Conservation (phyloP, 805 yeast species). For the Torulaspora microellipsoides region DNA sequence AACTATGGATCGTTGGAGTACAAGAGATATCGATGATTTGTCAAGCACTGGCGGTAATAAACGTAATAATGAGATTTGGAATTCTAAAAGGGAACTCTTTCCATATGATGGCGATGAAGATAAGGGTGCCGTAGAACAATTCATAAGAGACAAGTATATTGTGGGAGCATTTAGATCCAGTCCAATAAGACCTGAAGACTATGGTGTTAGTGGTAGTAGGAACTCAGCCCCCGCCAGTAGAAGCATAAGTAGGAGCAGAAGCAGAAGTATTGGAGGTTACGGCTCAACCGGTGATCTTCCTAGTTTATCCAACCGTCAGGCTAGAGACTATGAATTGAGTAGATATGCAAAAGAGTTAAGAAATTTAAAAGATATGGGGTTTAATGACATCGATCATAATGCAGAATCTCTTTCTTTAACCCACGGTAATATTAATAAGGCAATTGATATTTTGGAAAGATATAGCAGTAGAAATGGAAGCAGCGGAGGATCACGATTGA, state of each 20-base stretch:
- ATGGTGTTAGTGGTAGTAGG: constrained; percentile 10
- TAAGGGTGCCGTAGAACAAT: constrained; percentile 48
- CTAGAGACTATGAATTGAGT: constrained; percentile 49
- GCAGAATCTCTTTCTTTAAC: constrained; percentile 60
- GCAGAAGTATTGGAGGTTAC: constrained; percentile 5
- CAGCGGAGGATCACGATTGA: constrained; percentile 36
- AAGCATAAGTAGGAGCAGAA: constrained; percentile 12
- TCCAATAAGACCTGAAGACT: constrained; percentile 31
- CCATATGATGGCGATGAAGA: constrained; percentile 76
- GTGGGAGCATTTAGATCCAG: constrained; percentile 48
- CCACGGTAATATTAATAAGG: constrained; percentile 55
- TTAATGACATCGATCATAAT: constrained; percentile 48
- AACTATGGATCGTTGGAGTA: constrained; percentile 66
- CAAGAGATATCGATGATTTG: constrained; percentile 46
- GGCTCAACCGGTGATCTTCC: constrained; percentile 33
- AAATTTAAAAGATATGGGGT: constrained; percentile 52
- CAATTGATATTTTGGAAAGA: constrained; percentile 52
- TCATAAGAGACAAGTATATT: constrained; percentile 63
- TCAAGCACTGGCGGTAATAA: constrained; percentile 53
- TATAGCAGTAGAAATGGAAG: constrained; percentile 37
- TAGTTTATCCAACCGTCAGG: constrained; percentile 44
- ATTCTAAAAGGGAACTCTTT: constrained; percentile 60
- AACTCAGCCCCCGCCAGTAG: constrained; percentile 16
- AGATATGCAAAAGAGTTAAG: constrained; percentile 49
- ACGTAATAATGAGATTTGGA: constrained; percentile 59